Evolutionary conservation across 2,329 filamentous ascomycete genomes (phyloP), one percentile per base, ranked within the genome.

Genomic region (Phyllosticta citriasiana): DNA sequence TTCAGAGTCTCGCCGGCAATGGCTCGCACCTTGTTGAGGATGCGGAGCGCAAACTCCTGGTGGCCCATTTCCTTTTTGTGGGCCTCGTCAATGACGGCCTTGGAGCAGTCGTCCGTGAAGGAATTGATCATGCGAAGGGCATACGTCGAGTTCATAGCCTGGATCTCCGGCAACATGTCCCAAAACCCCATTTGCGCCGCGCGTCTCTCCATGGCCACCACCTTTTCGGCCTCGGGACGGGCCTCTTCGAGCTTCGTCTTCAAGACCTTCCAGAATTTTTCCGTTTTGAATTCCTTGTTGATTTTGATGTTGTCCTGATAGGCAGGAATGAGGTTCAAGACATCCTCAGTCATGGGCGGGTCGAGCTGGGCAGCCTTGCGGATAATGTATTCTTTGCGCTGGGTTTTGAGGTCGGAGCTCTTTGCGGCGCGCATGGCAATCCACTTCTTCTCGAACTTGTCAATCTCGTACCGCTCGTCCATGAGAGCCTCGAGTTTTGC

Each of bases 251-350:
- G 64, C 59, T 73, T 73, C 7, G 57, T 30, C 56, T 62, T 57
- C 26, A 73, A 63, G 12, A 64, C 60, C 19, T 65, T 64, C 70
- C 71, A 73, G 8, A 67, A 64, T 54, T 69, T 66, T 3, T 66
- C 63, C 40, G 67, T 71, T 8, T 69, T 65, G 55, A 57, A 57
- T 10, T 70, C 70, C 60, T 73, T 74, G 51, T 74, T 71, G 24
- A 76, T 75, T 19, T 71, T 70, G 35, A 77, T 66, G 22, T 73
- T 70, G 25, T 71, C 69, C 19, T 71, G 68, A 64, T 74, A 78
- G 1, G 74, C 73, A 1, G 71, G 67, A 61, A 76, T 77, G 25
- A 67, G 68, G 62, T 72, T 68, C 63, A 78, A 66, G 35, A 72
- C 68, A 14, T 66, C 65, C 51, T 65, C 35, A 27, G 59, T 65